Evolutionary conservation across 2,329 filamentous ascomycete species (phyloP).

Genomic region (Colletotrichum graminicola): DNA sequence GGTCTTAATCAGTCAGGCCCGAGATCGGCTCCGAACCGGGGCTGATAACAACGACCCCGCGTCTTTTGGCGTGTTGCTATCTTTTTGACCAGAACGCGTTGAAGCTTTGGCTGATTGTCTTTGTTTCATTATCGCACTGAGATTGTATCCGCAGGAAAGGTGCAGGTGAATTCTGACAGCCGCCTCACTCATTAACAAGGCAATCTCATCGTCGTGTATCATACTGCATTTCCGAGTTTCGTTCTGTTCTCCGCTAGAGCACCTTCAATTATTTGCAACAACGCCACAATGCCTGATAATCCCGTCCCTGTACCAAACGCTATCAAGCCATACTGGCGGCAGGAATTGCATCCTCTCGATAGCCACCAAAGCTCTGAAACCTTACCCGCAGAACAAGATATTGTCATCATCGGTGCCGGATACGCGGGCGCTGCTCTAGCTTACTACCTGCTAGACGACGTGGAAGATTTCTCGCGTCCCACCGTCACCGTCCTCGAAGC

Average conservation of each 20-base stretch:
- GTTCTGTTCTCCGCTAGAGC: neutral
- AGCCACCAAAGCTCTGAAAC: conserved; percentile 34
- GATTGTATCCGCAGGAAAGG: neutral
- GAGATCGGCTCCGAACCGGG: conserved; percentile 34
- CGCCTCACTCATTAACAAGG: neutral
- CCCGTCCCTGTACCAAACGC: conserved; percentile 29
- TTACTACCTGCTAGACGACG: conserved; percentile 21
- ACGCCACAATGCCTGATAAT: conserved; percentile 2
- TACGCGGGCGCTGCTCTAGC: conserved; percentile 36
- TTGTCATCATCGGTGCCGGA: conserved; percentile 41
- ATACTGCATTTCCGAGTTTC: neutral
- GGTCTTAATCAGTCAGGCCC: neutral
- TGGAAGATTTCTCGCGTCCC: neutral
- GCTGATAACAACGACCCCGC: conserved; percentile 18
- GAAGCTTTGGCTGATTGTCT: neutral
- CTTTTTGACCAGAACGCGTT: neutral
- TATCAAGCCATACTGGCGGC: conserved; percentile 35
- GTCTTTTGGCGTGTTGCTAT: conserved; percentile 9
- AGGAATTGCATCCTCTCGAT: conserved; percentile 35
- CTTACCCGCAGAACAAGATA: conserved; percentile 34
- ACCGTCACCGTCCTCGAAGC: conserved; percentile 40
- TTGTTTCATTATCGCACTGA: neutral
- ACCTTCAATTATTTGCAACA: neutral
- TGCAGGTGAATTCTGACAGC: neutral
- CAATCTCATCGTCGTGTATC: neutral